A percentile compares a stretch with the other conserved stretches of the same genome.
These are phyloP conservation scores for Clonostachys solani DNA, from an alignment of 2,329 filamentous ascomycete genomes.

Conservation along the genomic window DNA sequence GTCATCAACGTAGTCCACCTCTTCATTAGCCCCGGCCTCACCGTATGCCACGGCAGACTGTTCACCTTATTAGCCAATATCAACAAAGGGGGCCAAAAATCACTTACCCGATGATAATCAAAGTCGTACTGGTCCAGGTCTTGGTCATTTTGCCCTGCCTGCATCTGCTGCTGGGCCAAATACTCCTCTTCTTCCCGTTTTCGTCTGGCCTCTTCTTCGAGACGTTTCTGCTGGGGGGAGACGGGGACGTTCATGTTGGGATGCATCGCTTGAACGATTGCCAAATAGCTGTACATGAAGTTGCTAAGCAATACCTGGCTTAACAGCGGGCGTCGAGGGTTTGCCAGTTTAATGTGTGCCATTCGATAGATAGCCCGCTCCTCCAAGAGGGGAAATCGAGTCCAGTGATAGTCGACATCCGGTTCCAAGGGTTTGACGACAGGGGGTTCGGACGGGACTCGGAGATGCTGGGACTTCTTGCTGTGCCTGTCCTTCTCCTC, in stretches of 20 bases:
- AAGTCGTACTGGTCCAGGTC: conserved; percentile 47
- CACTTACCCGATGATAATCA: conserved; percentile 47
- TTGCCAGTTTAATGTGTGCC: conserved; percentile 98
- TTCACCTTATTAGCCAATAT: conserved; percentile 1
- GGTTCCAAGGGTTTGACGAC: conserved; percentile 68
- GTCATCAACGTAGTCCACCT: conserved; percentile 46
- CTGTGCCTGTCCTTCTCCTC: conserved; percentile 67
- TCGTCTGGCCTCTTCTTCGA: conserved; percentile 49
- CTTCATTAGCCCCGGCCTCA: conserved; percentile 33
- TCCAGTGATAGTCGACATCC: conserved; percentile 95
- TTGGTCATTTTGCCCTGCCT: conserved; percentile 38
- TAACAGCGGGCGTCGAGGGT: conserved; percentile 84
- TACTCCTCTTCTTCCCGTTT: conserved; percentile 47
- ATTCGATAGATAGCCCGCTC: conserved; percentile 97
- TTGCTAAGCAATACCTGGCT: conserved; percentile 97
- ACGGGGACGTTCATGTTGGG: conserved; percentile 90
- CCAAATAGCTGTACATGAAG: conserved; percentile 99
- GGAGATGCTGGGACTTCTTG: conserved; percentile 71
- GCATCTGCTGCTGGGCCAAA: conserved; percentile 38
- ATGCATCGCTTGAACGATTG: conserved; percentile 98
- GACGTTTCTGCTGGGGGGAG: conserved; percentile 67
- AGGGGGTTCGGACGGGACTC: conserved; percentile 76
- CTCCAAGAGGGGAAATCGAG: conserved; percentile 88
- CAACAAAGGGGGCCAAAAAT: background rate
- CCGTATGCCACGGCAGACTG: conserved; percentile 42